Evolutionary conservation across 257 asterid species (phyloP).

Genomic region (Eustoma russellianum): DNA sequence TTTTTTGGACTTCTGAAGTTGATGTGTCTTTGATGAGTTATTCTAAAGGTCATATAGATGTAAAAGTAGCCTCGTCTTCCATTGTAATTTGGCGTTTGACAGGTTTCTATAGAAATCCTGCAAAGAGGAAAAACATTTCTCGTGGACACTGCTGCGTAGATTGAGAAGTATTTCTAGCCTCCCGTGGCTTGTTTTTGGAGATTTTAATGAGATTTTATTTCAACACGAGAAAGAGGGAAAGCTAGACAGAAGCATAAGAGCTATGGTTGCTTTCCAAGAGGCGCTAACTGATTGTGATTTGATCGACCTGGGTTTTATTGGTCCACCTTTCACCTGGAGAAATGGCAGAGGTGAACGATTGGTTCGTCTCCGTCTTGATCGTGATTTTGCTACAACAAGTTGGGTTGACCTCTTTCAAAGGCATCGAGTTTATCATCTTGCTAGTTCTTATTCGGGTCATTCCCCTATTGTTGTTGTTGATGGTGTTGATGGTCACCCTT

Average conservation of each 20-base stretch:
- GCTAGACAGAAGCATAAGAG: neutral
- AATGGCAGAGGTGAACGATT: neutral
- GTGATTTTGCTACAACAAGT: too few relatives aligned
- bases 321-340: neutral
- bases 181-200: neutral
- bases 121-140: neutral
- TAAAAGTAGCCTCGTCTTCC: too few relatives aligned
- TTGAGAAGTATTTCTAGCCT: neutral
- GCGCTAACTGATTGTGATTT: neutral
- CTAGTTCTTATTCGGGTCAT: neutral
- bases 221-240: neutral
- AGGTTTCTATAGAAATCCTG: neutral
- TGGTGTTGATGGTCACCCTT: neutral
- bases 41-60: neutral
- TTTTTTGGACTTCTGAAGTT: neutral
- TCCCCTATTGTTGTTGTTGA: neutral
- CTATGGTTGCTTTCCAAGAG: neutral
- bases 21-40: neutral
- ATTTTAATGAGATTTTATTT: neutral
- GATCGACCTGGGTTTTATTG: neutral
- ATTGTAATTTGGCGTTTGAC: neutral
- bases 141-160: neutral
- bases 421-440: neutral
- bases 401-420: neutral
- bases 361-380: neutral